Conservation (phyloP, 257 asterid genomes). For the Przewalskia tangutica region DNA sequence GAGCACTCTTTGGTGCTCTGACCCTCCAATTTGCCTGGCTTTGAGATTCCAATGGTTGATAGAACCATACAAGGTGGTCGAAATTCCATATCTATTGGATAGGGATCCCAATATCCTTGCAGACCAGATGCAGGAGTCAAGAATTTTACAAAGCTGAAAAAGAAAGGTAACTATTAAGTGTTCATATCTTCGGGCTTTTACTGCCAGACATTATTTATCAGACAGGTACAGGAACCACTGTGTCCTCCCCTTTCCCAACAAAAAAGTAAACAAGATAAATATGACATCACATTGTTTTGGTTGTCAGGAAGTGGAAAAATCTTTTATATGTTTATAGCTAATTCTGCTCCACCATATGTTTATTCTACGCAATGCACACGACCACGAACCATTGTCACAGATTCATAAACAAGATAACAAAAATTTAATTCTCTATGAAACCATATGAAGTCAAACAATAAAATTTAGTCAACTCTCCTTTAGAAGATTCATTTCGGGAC, state of each 20-base stretch:
- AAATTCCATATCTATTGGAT: conserved; percentile 96
- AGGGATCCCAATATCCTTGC: conserved; percentile 97
- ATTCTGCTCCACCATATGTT: not conserved
- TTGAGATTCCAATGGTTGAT: conserved; percentile 89
- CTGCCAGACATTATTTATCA: not conserved
- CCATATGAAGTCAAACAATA: not conserved
- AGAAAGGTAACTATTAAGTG: not conserved
- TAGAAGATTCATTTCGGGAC: not conserved
- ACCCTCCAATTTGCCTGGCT: conserved; percentile 83
- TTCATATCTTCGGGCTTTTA: not conserved
- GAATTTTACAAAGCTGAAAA: conserved; percentile 85
- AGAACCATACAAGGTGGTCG: conserved; percentile 88
- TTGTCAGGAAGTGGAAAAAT: not conserved
- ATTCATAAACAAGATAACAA: not conserved
- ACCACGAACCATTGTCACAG: not conserved
- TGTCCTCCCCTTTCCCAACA: not conserved
- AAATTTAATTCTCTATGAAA: not conserved
- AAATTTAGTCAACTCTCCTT: not conserved
- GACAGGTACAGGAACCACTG: not conserved
- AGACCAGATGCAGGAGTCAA: conserved; percentile 72
- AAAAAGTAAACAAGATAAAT: not conserved
- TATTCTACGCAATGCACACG: not conserved
- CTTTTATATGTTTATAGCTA: not conserved
- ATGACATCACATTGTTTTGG: not conserved
- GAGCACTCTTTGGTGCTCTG: conserved; percentile 65